Conservation (phyloP, 2,329 filamentous ascomycete species). For the Teratosphaeria zuluensis region DNA sequence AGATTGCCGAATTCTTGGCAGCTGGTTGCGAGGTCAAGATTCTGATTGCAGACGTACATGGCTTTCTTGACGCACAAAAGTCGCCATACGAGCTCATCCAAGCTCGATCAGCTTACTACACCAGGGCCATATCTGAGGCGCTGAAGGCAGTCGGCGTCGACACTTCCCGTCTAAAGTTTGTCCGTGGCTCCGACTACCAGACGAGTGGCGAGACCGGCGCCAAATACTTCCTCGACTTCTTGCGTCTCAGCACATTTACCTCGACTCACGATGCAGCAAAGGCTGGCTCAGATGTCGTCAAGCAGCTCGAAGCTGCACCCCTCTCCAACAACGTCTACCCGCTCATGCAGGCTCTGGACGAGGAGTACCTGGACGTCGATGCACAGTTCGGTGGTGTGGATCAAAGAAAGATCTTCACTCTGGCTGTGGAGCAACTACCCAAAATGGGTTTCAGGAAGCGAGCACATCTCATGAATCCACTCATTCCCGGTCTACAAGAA, state of each 20-base stretch:
- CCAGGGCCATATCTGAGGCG: constrained; percentile 61
- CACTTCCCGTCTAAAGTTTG: constrained; percentile 69
- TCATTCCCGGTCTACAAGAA: constrained; percentile 70
- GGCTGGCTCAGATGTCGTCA: constrained; percentile 88
- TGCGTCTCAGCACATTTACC: constrained; percentile 60
- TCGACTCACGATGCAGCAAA: constrained; percentile 78
- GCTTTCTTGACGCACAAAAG: constrained; percentile 49
- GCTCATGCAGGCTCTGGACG: constrained; percentile 81
- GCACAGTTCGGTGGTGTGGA: constrained; percentile 78
- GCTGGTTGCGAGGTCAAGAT: constrained; percentile 63
- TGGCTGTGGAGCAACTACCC: constrained; percentile 75
- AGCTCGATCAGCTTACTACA: constrained; percentile 75
- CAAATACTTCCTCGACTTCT: constrained; percentile 79
- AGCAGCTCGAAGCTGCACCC: constrained; percentile 71
- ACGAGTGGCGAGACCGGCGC: constrained; percentile 57
- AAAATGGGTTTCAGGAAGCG: constrained; percentile 74
- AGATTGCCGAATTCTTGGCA: constrained; percentile 71
- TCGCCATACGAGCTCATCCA: constrained; percentile 82
- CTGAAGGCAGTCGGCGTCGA: constrained; percentile 70
- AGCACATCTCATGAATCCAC: constrained; percentile 70
- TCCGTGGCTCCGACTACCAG: constrained; percentile 55
- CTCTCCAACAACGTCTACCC: constrained; percentile 72
- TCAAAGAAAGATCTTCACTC: constrained; percentile 80
- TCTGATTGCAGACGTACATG: constrained; percentile 44
- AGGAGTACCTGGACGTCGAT: constrained; percentile 80